Percentiles rank a stretch among this genome's conserved stretches.
phyloP scores from a whole-genome alignment of 2,329 filamentous ascomycete genomes.

The Fusarium sp. region DNA sequence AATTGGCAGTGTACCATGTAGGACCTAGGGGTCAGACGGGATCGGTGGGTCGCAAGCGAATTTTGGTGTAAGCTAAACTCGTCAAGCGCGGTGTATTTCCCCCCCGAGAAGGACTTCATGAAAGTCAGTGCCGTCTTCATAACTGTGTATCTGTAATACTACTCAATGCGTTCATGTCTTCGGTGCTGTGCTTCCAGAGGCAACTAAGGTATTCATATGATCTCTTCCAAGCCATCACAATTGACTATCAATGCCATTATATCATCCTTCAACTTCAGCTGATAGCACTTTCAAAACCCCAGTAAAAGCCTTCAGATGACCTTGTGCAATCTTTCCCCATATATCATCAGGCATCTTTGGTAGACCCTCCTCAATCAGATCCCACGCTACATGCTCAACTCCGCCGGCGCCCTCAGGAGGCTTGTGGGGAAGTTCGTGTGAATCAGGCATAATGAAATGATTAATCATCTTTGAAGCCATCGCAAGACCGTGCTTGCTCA shows the following conservation, averaged over 20 bases:
- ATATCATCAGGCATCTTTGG: conserved; percentile 38
- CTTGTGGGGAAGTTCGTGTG: neutral
- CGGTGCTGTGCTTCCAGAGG: neutral
- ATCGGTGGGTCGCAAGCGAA: no score
- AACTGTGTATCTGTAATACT: neutral
- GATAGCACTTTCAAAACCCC: conserved; percentile 38
- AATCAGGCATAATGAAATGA: conserved; percentile 43
- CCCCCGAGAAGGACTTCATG: neutral
- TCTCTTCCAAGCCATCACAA: neutral
- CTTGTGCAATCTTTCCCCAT: conserved; percentile 48
- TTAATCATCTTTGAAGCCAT: conserved; percentile 42
- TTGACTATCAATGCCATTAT: neutral
- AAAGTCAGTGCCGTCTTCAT: neutral
- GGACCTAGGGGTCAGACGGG: neutral
- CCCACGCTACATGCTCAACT: conserved; percentile 48
- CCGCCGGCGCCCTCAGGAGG: conserved; percentile 36
- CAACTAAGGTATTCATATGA: neutral
- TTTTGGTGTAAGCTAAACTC: no score
- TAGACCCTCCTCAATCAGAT: conserved; percentile 45
- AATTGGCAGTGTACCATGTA: neutral
- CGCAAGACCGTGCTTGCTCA: conserved; percentile 43
- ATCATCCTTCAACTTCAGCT: conserved; percentile 11
- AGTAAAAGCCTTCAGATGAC: conserved; percentile 43
- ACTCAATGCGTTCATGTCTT: neutral
- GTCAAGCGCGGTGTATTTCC: no score